These are phyloP conservation scores for Tylopilus sp. DNA, from an alignment of 1,284 basidiomycete genomes.

Conservation along the genomic window DNA sequence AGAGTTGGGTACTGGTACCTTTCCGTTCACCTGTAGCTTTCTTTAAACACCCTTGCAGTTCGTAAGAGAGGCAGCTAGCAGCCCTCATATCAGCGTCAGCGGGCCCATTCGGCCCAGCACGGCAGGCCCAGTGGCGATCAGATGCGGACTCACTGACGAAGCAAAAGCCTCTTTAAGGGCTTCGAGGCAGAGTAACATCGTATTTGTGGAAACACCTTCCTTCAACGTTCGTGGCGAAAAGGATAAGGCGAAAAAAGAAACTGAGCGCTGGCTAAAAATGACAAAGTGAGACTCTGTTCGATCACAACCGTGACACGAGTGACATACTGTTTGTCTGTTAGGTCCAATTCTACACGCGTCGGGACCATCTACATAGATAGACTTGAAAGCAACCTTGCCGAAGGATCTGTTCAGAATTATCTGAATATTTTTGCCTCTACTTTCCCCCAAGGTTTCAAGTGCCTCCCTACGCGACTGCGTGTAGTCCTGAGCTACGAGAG, in stretches of 20 bases:
- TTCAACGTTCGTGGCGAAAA: slow-evolving; percentile 8
- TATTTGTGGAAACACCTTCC: slow-evolving; percentile 35
- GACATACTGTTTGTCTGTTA: not conserved
- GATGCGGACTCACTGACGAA: slow-evolving; percentile 18
- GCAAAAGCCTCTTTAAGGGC: not conserved
- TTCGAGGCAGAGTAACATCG: slow-evolving; percentile 16
- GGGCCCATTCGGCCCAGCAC: too few species aligned
- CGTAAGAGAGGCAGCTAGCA: slow-evolving; percentile 8
- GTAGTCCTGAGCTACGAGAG: slow-evolving; percentile 14
- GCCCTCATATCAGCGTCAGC: not conserved
- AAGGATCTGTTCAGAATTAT: slow-evolving; percentile 13
- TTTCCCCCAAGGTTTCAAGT: slow-evolving; percentile 11
- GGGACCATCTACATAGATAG: slow-evolving; percentile 31
- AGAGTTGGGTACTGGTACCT: slow-evolving; percentile 27
- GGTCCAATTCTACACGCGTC: slow-evolving; percentile 19
- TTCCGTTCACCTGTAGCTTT: not conserved
- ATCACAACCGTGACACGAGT: not conserved
- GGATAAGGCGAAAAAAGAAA: not conserved
- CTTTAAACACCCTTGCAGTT: slow-evolving; percentile 23
- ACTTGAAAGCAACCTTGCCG: slow-evolving; percentile 13
- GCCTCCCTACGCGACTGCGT: slow-evolving; percentile 13
- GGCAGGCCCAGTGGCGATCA: slow-evolving; percentile 13
- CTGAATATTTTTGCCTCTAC: slow-evolving; percentile 18
- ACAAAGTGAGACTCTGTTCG: slow-evolving; percentile 15
- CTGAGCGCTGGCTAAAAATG: slow-evolving; percentile 16